A percentile compares a stretch with the other conserved stretches of the same genome.
phyloP scores from a whole-genome alignment of 257 asterid species.

The Avicennia marina region DNA sequence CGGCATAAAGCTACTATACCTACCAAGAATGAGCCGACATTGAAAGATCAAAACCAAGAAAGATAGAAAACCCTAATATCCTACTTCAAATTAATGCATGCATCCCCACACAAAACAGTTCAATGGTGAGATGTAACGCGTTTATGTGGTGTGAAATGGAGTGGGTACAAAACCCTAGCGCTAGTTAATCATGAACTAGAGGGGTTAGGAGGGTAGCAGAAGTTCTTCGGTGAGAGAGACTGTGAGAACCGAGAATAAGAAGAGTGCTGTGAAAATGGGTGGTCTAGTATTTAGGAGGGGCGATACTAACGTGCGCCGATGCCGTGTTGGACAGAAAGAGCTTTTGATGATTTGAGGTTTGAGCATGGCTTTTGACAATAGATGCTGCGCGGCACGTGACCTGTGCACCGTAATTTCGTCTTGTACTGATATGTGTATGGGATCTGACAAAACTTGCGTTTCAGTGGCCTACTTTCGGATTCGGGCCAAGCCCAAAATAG shows the following conservation, averaged over 20 bases:
- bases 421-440: too few relatives aligned
- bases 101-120: not conserved
- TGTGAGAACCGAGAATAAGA: not conserved
- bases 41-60: conserved; percentile 30
- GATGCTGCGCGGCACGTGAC: conserved; percentile 18
- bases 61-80: conserved; percentile 28
- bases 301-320: conserved; percentile 43
- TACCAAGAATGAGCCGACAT: conserved; percentile 37
- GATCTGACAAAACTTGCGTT: too few relatives aligned
- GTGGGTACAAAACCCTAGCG: conserved; percentile 39
- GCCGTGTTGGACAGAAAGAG: conserved; percentile 18
- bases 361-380: too few relatives aligned
- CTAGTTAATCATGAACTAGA: conserved; percentile 13
- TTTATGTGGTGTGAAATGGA: conserved; percentile 5
- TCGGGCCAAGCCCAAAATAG: conserved; percentile 6
- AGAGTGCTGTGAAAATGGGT: conserved; percentile 25
- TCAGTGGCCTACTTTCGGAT: not conserved
- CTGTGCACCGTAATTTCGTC: not conserved
- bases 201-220: conserved; percentile 19
- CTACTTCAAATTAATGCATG: conserved; percentile 20
- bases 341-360: not conserved
- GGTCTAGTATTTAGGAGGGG: conserved; percentile 14
- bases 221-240: conserved; percentile 24
- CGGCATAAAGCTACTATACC: conserved; percentile 49
- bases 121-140: not conserved